Percentiles rank a stretch among this genome's conserved stretches.
These are phyloP conservation scores for Botrytis hyacinthi DNA, from an alignment of 2,329 filamentous ascomycete genomes.

Conservation along the genomic window DNA sequence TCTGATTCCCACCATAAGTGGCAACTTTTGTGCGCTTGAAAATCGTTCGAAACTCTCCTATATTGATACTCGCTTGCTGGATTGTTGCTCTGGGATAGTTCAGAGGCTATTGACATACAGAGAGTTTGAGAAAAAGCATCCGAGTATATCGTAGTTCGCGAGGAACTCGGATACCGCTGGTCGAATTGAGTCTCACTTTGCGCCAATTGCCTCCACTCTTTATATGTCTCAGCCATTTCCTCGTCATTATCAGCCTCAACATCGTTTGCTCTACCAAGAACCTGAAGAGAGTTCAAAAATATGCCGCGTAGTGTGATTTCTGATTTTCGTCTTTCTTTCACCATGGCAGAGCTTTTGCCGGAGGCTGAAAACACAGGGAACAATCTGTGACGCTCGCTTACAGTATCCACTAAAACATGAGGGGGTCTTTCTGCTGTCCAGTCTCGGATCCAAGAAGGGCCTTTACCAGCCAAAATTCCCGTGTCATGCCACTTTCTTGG, in stretches of 20 bases:
- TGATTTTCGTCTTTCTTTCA: not conserved
- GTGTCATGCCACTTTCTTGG: not conserved
- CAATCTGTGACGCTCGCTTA: not conserved
- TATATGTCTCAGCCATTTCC: not conserved
- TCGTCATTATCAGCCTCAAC: not conserved
- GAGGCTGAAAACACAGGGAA: not conserved
- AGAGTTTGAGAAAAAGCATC: not conserved
- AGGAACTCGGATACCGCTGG: not conserved
- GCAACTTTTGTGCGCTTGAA: not conserved
- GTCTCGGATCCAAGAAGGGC: not conserved
- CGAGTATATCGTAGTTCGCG: not conserved
- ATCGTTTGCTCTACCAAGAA: not conserved
- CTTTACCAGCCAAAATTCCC: not conserved
- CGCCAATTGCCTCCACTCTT: not conserved
- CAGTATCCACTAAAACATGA: not conserved
- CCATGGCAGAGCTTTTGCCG: not conserved
- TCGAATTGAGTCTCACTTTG: not conserved
- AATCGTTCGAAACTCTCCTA: not conserved
- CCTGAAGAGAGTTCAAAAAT: not conserved
- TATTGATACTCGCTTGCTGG: not conserved
- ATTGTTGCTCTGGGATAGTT: not conserved
- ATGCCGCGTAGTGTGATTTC: not conserved
- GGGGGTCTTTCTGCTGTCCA: not conserved
- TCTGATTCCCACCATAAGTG: not conserved
- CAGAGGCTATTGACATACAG: not conserved